Base-by-base conservation (phyloP, 2,329 filamentous ascomycete genomes). In the Talaromyces sp. region DNA sequence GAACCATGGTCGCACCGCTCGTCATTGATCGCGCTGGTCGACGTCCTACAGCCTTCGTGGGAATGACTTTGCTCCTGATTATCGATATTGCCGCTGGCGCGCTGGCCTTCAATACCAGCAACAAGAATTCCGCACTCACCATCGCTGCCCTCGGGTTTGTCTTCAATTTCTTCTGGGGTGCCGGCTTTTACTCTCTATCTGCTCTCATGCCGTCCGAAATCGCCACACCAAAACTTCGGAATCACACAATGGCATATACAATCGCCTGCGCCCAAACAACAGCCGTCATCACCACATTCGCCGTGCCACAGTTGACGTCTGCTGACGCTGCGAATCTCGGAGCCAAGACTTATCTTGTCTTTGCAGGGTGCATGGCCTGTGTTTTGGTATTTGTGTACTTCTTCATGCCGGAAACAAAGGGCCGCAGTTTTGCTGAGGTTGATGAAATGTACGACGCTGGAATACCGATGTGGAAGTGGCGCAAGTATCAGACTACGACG, bases 281-380 rank as follows among this genome's bases (percentile, higher is more conserved):
- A 6, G 76, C 76, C 2, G 74, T 78, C 15, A 76, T 78, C 43
- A 78, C 77, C n/a, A 78, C 76, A 3, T 72, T 78, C 15, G 77
- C 72, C 2, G 75, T 78, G 11, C 77, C 76, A 1, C 75, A 72
- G 67, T 56, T 79, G 56, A 77, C 74, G 4, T 71, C 73, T 15
- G 69, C 70, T 3, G 73, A 77, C 69, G 74, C 73, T 8, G 74
- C 73, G 13, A 70, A 70, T 27, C 70, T 77, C 39, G 73, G 74
- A 3, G 73, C 74, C 3, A 77, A 75, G 63, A 72, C 74, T 0
- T 75, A 75, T 68, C 70, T 76, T 13, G 66, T 77, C 27, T 77
- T 77, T 58, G 74, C 72, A 1, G 74, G 74, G 0, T 74, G 73
- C 37, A 75, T 76, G 71, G 69, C 67, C 15, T 69, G 62, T 27